Base-by-base conservation (phyloP, 805 yeast species). In the Saccharomycopsis fibuligera region DNA sequence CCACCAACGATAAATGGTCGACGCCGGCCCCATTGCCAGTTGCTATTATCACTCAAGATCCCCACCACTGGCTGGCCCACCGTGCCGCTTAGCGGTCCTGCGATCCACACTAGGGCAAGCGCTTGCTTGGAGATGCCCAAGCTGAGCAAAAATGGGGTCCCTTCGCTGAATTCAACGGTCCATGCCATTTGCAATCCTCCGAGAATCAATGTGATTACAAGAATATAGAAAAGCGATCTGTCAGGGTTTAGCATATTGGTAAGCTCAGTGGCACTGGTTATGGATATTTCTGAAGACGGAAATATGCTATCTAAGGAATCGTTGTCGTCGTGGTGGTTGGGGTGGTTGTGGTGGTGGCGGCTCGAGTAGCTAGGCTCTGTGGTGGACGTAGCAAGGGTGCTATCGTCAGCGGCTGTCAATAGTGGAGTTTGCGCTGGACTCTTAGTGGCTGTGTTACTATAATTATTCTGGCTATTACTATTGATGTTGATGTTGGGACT, bases 41-140 rank as follows among this genome's bases (percentile, higher is more conserved):
- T 62, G 33, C 75, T 72, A 48, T 70, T 69, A 58, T 81, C 86
- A 50, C 81, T 75, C 40, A 76, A 57, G 5, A 76, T 66, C 0
- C 86, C 86, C 35, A 79, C 74, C 3, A 79, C 65, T 0, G 86
- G 86, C 60, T 80, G 86, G 0, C 83, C 83, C 21, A 80, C 54
- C 0, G 81, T 69, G 1, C 86, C 86, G 12, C 81, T 74, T 14
- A 79, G 56, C 0, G 86, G 86, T 2, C 86, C 84, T 1, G 84
- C 83, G 21, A 80, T 69, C 86, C 86, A 80, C 3, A 80, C 73
- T 41, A 80, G 62, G 5, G 83, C 78, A 55, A 80, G 60, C 0
- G 70, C 56, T 21, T 75, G 71, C 56, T 78, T 79, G 2, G 83
- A 73, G 42, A 80, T 65, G 3, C 86, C 86, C n/a, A 80, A 62